Evolutionary conservation across 2,329 filamentous ascomycete species (phyloP).

Genomic region (Aspergillus terreus): DNA sequence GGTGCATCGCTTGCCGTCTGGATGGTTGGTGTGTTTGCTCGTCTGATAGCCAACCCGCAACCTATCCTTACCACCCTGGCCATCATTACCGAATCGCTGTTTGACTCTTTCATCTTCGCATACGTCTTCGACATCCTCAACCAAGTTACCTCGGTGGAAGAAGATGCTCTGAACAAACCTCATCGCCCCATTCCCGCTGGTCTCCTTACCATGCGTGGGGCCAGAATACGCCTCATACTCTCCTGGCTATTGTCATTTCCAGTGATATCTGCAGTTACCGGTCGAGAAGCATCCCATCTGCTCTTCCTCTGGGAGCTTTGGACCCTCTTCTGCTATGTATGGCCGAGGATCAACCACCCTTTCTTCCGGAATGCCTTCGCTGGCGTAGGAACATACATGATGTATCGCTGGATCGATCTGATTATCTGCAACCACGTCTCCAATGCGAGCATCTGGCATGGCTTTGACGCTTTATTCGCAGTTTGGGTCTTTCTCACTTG

Average conservation of each 20-base stretch:
- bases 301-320: slow-evolving; percentile 4
- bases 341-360: slow-evolving; percentile 7
- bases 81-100: not conserved
- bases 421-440: slow-evolving; percentile 1
- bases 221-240: not conserved
- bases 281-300: not conserved
- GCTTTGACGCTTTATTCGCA: not conserved
- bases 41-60: not conserved
- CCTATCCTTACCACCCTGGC: not conserved
- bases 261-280: not conserved
- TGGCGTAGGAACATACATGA: slow-evolving; percentile 3
- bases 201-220: not conserved
- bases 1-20: not conserved
- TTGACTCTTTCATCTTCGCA: not conserved
- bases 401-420: slow-evolving; percentile 6
- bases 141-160: slow-evolving; percentile 1
- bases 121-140: slow-evolving; percentile 7
- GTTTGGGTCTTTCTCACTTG: slow-evolving; percentile 5
- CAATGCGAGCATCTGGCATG: not conserved
- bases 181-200: slow-evolving; percentile 3
- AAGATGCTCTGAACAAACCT: slow-evolving; percentile 4
- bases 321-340: slow-evolving; percentile 7
- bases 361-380: slow-evolving; percentile 8
- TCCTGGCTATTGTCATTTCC: not conserved
- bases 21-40: not conserved